phyloP scores from a whole-genome alignment of 31 red algal genomes.

The Endocladia muricata region DNA sequence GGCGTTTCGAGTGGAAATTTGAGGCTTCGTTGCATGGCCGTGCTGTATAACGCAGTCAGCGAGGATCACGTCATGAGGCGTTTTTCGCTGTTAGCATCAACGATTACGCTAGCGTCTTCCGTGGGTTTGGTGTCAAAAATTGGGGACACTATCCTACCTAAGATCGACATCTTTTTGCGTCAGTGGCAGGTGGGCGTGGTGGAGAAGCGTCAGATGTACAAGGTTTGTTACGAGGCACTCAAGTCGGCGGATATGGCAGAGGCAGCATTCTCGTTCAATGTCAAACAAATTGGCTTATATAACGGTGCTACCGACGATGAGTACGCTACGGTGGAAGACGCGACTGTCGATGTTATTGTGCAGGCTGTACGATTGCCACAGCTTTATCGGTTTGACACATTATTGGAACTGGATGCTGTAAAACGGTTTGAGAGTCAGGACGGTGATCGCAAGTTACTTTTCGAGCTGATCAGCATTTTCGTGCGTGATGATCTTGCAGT shows the following conservation, averaged over 20 bases:
- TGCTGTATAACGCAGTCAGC: conserved; percentile 78
- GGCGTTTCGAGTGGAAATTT: conserved; percentile 46
- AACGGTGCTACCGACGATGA: conserved; percentile 45
- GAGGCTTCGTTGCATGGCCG: conserved; percentile 67
- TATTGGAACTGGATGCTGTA: conserved; percentile 81
- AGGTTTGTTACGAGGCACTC: conserved; percentile 66
- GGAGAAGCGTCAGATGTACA: conserved; percentile 61
- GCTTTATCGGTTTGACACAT: conserved; percentile 84
- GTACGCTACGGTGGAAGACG: conserved; percentile 25
- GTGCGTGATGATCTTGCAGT: conserved; percentile 67
- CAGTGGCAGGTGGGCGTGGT: conserved; percentile 36
- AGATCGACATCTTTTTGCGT: conserved; percentile 50
- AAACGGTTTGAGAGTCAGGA: conserved; percentile 55
- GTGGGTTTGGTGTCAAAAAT: conserved; percentile 33
- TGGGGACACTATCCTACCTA: conserved; percentile 44
- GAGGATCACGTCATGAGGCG: conserved; percentile 55
- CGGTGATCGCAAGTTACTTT: conserved; percentile 37
- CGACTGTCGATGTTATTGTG: conserved; percentile 51
- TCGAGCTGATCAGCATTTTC: conserved; percentile 77
- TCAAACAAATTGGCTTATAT: conserved; percentile 57
- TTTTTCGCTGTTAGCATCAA: conserved; percentile 51
- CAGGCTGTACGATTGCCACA: conserved; percentile 59
- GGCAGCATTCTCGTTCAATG: conserved; percentile 53
- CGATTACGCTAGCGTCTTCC: conserved; percentile 38
- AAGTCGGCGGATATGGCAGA: conserved; percentile 31